A percentile compares a stretch with the other conserved stretches of the same genome.
These are phyloP conservation scores for Ogataea minuta DNA, from an alignment of 805 yeast species.

Conservation along the genomic window DNA sequence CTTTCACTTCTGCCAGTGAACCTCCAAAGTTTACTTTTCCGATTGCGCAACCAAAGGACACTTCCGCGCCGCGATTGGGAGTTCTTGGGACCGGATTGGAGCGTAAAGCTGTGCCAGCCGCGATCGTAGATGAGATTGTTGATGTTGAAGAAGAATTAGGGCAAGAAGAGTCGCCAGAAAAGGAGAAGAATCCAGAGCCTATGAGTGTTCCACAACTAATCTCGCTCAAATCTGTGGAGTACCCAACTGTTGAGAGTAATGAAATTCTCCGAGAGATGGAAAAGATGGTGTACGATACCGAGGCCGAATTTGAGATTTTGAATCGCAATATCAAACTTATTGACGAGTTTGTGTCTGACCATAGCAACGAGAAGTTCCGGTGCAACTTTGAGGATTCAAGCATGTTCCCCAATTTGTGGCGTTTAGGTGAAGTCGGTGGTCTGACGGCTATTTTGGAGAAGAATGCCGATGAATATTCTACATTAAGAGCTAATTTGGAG, in stretches of 20 bases:
- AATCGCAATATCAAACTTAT: conserved; percentile 21
- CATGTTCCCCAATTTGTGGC: conserved; percentile 30
- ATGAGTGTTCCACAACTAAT: conserved; percentile 24
- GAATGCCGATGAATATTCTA: not conserved
- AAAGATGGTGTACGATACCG: conserved; percentile 29
- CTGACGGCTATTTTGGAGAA: conserved; percentile 2
- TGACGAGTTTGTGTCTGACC: conserved; percentile 27
- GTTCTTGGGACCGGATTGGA: too few species aligned
- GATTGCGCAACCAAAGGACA: too few species aligned
- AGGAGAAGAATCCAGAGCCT: conserved; percentile 15
- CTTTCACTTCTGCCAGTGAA: too few species aligned
- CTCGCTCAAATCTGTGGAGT: conserved; percentile 21
- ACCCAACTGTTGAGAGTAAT: conserved; percentile 22
- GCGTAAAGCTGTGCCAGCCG: too few species aligned
- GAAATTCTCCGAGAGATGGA: conserved; percentile 27
- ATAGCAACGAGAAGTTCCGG: conserved; percentile 14
- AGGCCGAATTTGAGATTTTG: conserved; percentile 30
- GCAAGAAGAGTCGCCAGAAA: too few species aligned
- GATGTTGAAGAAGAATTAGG: conserved; percentile 2
- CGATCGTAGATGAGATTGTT: not conserved
- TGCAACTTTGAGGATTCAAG: conserved; percentile 27
- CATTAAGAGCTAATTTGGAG: conserved; percentile 1
- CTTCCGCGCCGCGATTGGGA: too few species aligned
- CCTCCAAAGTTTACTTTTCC: too few species aligned
- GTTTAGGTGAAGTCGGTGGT: conserved; percentile 28